Percentiles rank a stretch among this genome's conserved stretches.
These are phyloP conservation scores for Zangia roseola DNA, from an alignment of 768 basidiomycete genomes.

Conservation along the genomic window DNA sequence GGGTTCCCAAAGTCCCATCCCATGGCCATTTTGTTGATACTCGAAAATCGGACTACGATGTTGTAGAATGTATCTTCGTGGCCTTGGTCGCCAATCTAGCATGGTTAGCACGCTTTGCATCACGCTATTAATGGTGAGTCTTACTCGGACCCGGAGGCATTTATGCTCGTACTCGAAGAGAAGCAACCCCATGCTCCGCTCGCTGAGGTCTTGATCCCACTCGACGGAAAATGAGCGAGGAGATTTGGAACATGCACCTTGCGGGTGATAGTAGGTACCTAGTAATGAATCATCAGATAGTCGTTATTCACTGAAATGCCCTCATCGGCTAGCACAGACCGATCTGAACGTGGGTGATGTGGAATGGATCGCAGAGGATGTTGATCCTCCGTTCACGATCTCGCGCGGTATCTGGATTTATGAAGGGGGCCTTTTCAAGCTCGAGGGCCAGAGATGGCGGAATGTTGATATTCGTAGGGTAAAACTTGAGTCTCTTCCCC, in stretches of 20 bases:
- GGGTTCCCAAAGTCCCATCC: conserved; percentile 62
- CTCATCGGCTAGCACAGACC: conserved; percentile 40
- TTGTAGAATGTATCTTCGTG: conserved; percentile 50
- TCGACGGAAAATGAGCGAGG: conserved; percentile 67
- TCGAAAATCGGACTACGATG: conserved; percentile 54
- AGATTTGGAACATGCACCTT: conserved; percentile 23
- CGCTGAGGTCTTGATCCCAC: conserved; percentile 55
- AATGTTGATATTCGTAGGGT: conserved; percentile 7
- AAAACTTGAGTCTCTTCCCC: conserved; percentile 39
- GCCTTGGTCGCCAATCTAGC: conserved; percentile 59
- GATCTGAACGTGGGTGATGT: conserved; percentile 64
- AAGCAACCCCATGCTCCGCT: conserved; percentile 50
- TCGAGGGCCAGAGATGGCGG: conserved; percentile 26
- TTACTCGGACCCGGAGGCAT: conserved; percentile 58
- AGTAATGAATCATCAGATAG: background rate
- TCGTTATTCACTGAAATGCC: background rate
- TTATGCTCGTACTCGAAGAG: conserved; percentile 70
- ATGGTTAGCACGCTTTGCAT: background rate
- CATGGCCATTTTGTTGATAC: conserved; percentile 57
- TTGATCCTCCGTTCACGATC: conserved; percentile 44
- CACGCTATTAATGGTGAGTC: conserved; percentile 8
- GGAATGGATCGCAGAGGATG: conserved; percentile 47
- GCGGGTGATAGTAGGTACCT: conserved; percentile 31
- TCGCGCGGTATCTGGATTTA: conserved; percentile 53
- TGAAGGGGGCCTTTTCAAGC: conserved; percentile 54